Evolutionary conservation across 768 basidiomycete genomes (phyloP).

Genomic region (Lactarius trivialis): DNA sequence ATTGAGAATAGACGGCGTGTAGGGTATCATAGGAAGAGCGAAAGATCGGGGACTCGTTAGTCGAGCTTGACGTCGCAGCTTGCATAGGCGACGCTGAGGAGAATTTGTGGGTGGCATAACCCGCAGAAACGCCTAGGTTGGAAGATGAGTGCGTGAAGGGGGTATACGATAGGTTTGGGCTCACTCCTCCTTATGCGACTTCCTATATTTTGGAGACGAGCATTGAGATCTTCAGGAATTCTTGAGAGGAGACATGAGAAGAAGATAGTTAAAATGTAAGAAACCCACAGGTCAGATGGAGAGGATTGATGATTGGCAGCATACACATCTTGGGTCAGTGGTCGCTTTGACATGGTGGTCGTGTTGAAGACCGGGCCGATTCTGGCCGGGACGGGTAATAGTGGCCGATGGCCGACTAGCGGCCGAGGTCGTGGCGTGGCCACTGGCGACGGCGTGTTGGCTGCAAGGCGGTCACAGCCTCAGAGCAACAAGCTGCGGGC

Average conservation of each 20-base stretch:
- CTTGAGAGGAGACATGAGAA: slow-evolving; percentile 27
- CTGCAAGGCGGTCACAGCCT: slow-evolving; percentile 1
- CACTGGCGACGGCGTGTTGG: slow-evolving; percentile 1
- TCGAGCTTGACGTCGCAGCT: neutral
- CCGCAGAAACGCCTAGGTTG: slow-evolving; percentile 51
- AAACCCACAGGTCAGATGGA: slow-evolving; percentile 12
- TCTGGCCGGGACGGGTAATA: neutral
- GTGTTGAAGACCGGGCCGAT: slow-evolving; percentile 4
- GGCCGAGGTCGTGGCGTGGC: neutral
- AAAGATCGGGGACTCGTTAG: slow-evolving; percentile 35
- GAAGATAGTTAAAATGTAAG: neutral
- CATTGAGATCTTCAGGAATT: slow-evolving; percentile 42
- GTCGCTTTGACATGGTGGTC: slow-evolving; percentile 8
- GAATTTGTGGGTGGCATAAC: slow-evolving; percentile 38
- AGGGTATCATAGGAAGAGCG: slow-evolving; percentile 52
- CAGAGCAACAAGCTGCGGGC: neutral
- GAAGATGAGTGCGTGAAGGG: slow-evolving; percentile 27
- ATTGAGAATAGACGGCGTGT: slow-evolving; percentile 40
- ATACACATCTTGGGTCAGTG: slow-evolving; percentile 2
- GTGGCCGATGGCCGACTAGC: neutral
- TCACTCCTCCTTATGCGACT: slow-evolving; percentile 57
- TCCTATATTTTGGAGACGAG: slow-evolving; percentile 50
- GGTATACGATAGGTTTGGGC: slow-evolving; percentile 17
- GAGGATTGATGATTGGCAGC: neutral
- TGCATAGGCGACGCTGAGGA: neutral